A percentile compares a stretch with the other conserved stretches of the same genome.
Evolutionary conservation across 2,329 filamentous ascomycete species (phyloP).

Genomic region (Scedosporium apiospermum): DNA sequence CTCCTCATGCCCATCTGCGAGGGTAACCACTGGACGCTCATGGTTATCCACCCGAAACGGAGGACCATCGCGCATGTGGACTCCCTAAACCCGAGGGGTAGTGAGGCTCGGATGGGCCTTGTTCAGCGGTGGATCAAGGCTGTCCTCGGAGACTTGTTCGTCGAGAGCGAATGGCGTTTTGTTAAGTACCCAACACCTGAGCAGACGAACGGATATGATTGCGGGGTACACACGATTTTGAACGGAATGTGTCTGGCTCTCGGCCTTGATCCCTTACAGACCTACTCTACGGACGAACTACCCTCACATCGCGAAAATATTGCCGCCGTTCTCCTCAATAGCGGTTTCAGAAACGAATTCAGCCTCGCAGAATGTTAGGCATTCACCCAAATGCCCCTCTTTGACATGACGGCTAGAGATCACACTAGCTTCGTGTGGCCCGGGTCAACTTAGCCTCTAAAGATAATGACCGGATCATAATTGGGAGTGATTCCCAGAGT

Average conservation of each 20-base stretch:
- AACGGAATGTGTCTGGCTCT: slow-evolving; percentile 57
- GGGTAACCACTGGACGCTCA: slow-evolving; percentile 59
- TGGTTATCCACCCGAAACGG: slow-evolving; percentile 53
- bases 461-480: not conserved
- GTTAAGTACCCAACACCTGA: slow-evolving; percentile 37
- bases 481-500: too few relatives aligned
- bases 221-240: slow-evolving; percentile 67
- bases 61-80: slow-evolving; percentile 60
- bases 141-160: slow-evolving; percentile 47
- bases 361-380: slow-evolving; percentile 22
- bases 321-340: slow-evolving; percentile 55
- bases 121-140: slow-evolving; percentile 46
- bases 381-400: not conserved
- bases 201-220: slow-evolving; percentile 63
- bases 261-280: slow-evolving; percentile 39
- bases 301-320: slow-evolving; percentile 50
- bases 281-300: slow-evolving; percentile 45
- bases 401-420: not conserved
- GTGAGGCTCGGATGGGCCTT: slow-evolving; percentile 26
- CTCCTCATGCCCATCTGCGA: slow-evolving; percentile 62
- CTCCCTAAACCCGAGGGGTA: slow-evolving; percentile 41
- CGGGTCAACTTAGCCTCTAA: too few relatives aligned
- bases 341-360: slow-evolving; percentile 56
- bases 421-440: too few relatives aligned
- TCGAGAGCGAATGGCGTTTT: slow-evolving; percentile 49